phyloP scores from a whole-genome alignment of 2,329 filamentous ascomycete genomes.

The Lojkania enalia region DNA sequence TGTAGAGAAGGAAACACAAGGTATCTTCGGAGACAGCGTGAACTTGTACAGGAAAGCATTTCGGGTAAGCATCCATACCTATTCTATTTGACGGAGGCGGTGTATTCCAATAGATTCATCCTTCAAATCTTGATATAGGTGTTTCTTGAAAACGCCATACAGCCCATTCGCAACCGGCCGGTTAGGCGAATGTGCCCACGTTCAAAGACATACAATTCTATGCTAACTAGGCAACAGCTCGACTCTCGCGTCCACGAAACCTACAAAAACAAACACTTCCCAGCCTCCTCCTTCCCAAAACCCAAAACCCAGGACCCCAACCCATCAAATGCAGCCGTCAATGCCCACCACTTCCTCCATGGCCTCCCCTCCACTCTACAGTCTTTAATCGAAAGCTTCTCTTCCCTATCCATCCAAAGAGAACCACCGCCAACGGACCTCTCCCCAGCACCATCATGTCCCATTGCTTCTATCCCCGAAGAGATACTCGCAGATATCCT shows the following conservation, averaged over 20 bases:
- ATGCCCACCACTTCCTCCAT: constrained; percentile 61
- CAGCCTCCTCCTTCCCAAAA: constrained; percentile 57
- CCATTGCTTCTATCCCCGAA: constrained; percentile 74
- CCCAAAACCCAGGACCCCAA: constrained; percentile 40
- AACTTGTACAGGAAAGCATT: constrained; percentile 89
- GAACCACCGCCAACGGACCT: constrained; percentile 71
- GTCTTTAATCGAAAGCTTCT: constrained; percentile 77
- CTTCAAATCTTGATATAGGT: too few relatives aligned
- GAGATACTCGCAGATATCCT: constrained; percentile 85
- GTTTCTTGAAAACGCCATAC: not conserved
- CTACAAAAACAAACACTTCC: constrained; percentile 92
- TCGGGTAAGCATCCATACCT: constrained; percentile 58
- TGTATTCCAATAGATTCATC: not conserved
- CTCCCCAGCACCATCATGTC: constrained; percentile 74
- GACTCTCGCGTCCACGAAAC: constrained; percentile 80
- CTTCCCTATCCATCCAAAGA: constrained; percentile 67
- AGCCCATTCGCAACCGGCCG: not conserved
- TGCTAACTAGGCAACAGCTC: constrained; percentile 59
- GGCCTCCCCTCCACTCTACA: constrained; percentile 59
- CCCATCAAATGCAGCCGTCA: constrained; percentile 54
- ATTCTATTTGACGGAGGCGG: not conserved
- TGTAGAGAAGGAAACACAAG: constrained; percentile 82
- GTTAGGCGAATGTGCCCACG: too few relatives aligned
- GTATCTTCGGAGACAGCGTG: constrained; percentile 86
- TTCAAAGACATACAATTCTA: not conserved